Conservation (phyloP, 164 flowering plant species). For the Berberis vulgaris region DNA sequence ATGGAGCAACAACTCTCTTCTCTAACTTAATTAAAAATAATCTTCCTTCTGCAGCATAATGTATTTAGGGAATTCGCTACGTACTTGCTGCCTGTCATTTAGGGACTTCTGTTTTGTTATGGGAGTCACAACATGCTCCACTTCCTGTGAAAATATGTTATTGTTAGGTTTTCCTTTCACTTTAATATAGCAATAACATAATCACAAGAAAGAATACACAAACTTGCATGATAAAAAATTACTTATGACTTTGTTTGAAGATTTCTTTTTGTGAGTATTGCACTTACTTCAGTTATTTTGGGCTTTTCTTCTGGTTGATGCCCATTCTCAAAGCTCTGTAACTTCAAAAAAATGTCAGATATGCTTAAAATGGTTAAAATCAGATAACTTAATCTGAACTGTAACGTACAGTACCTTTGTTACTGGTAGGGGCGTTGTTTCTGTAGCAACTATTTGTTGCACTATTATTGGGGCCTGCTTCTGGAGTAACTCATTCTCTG, state of each 20-base stretch:
- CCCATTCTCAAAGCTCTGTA: conserved; percentile 45
- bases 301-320: conserved; percentile 29
- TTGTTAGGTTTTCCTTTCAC: conserved; percentile 1
- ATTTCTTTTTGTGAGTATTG: not conserved
- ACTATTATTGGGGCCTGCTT: conserved; percentile 25
- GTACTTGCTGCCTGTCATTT: conserved; percentile 70
- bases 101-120: conserved; percentile 63
- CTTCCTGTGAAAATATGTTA: conserved; percentile 31
- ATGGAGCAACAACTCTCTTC: not conserved
- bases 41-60: not conserved
- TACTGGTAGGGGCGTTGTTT: conserved; percentile 17
- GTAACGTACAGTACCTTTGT: conserved; percentile 27
- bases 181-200: not conserved
- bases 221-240: too few species aligned
- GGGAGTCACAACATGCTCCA: conserved; percentile 15
- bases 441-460: conserved; percentile 26
- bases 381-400: not conserved
- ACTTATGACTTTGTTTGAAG: not conserved
- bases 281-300: conserved; percentile 29
- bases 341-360: conserved; percentile 5
- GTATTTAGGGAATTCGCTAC: conserved; percentile 1
- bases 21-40: not conserved
- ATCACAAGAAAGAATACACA: too few species aligned
- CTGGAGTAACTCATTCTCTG: conserved; percentile 57
- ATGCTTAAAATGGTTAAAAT: not conserved